These are phyloP conservation scores for Rhizophora apiculata DNA, from an alignment of 345 rosid genomes.

Conservation along the genomic window DNA sequence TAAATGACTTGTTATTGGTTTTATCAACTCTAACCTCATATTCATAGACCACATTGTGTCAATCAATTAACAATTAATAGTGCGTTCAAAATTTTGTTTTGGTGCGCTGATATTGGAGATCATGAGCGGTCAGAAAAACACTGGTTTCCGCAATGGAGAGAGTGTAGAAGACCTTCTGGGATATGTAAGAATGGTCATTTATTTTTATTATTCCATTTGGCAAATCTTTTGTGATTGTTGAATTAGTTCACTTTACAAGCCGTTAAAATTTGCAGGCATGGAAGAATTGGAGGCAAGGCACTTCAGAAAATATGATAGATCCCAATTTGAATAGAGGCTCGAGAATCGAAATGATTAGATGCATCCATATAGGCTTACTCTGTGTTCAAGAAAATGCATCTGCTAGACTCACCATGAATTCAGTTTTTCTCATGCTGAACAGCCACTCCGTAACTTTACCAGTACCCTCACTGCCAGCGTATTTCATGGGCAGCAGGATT, in stretches of 20 bases:
- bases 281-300: too few relatives aligned
- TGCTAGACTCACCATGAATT: slow-evolving; percentile 11
- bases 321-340: too few relatives aligned
- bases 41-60: too few relatives aligned
- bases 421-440: slow-evolving; percentile 7
- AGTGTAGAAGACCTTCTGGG: slow-evolving; percentile 28
- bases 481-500: neutral
- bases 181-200: slow-evolving; percentile 15
- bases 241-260: neutral
- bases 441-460: slow-evolving; percentile 8
- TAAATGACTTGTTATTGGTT: too few relatives aligned
- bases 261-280: neutral
- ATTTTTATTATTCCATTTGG: neutral
- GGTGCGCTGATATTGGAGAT: too few relatives aligned
- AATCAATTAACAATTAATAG: too few relatives aligned
- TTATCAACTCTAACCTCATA: too few relatives aligned
- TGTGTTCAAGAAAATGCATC: slow-evolving; percentile 29
- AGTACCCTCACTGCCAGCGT: slow-evolving; percentile 1
- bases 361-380: too few relatives aligned
- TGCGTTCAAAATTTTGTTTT: neutral
- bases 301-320: too few relatives aligned
- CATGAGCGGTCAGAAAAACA: too few relatives aligned
- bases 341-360: too few relatives aligned
- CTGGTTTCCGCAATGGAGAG: slow-evolving; percentile 3
- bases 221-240: too few relatives aligned